phyloP scores from a whole-genome alignment of 2,329 filamentous ascomycete species.

The Calonectria montana region DNA sequence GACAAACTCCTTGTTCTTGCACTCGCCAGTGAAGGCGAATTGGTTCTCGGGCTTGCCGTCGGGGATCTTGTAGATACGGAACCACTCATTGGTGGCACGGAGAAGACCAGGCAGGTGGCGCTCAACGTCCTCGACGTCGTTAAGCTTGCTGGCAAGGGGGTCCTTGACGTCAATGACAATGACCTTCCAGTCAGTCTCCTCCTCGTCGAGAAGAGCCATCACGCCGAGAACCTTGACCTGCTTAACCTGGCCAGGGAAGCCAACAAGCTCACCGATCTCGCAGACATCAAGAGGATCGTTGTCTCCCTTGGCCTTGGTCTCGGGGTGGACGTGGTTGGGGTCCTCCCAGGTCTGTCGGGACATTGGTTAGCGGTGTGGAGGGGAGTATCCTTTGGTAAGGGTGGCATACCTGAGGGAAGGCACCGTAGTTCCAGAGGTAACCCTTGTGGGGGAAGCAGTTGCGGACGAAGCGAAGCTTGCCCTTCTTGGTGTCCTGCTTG shows the following conservation, averaged over 20 bases:
- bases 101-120: constrained; percentile 96
- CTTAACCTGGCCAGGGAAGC: constrained; percentile 96
- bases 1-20: constrained; percentile 97
- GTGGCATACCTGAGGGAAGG: constrained; percentile 88
- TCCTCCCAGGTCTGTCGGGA: constrained; percentile 92
- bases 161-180: constrained; percentile 99
- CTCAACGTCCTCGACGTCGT: constrained; percentile 99
- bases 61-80: constrained; percentile 99
- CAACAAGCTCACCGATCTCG: constrained; percentile 98
- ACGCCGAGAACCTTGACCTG: constrained; percentile 99
- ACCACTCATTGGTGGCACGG: constrained; percentile 99
- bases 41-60: constrained; percentile 99
- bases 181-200: constrained; percentile 99
- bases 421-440: constrained; percentile 99
- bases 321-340: constrained; percentile 93
- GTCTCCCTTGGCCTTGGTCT: constrained; percentile 99
- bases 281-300: constrained; percentile 99
- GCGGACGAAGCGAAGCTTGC: constrained; percentile 98
- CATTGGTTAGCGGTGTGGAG: constrained; percentile 21
- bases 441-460: constrained; percentile 99
- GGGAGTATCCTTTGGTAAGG: background rate
- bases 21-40: constrained; percentile 99
- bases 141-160: constrained; percentile 93
- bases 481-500: constrained; percentile 99
- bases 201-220: constrained; percentile 99